phyloP scores from a whole-genome alignment of 257 asterid genomes.

The Nicotiana undulata region DNA sequence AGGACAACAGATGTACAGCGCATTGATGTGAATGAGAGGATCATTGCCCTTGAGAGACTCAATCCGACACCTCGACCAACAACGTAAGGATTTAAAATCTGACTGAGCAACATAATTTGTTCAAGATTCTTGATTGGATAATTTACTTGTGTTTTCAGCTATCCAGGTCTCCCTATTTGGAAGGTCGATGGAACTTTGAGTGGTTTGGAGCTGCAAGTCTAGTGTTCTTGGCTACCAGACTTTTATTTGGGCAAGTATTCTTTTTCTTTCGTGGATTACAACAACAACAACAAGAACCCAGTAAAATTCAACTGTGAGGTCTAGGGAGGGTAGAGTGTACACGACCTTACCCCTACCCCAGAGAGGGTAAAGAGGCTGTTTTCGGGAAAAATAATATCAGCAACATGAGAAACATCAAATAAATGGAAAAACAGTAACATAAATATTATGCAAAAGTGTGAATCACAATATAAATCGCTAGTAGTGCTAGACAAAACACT shows the following conservation, averaged over 20 bases:
- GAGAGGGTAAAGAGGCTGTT: no score
- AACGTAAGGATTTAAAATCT: conserved; percentile 52
- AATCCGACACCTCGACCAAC: conserved; percentile 90
- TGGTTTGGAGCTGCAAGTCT: conserved; percentile 78
- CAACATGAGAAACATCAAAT: no score
- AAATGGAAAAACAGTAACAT: no score
- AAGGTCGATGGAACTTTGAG: conserved; percentile 66
- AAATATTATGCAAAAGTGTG: no score
- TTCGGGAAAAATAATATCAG: no score
- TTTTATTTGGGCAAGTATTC: conserved; percentile 55
- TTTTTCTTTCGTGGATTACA: neutral
- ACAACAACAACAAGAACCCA: no score
- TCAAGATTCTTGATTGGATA: neutral
- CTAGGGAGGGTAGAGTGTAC: no score
- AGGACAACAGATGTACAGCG: conserved; percentile 45
- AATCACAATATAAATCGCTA: no score
- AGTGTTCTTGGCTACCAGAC: conserved; percentile 49
- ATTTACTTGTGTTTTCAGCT: conserved; percentile 20
- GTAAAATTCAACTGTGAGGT: no score
- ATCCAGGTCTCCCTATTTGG: conserved; percentile 70
- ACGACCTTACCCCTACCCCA: no score
- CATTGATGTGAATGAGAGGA: conserved; percentile 72
- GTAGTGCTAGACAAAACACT: no score
- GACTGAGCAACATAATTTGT: neutral
- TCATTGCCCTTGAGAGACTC: conserved; percentile 67